Percentiles rank a stretch among this genome's conserved stretches.
Evolutionary conservation across 2,329 filamentous ascomycete species (phyloP).

Genomic region (Colletotrichum falcatum): DNA sequence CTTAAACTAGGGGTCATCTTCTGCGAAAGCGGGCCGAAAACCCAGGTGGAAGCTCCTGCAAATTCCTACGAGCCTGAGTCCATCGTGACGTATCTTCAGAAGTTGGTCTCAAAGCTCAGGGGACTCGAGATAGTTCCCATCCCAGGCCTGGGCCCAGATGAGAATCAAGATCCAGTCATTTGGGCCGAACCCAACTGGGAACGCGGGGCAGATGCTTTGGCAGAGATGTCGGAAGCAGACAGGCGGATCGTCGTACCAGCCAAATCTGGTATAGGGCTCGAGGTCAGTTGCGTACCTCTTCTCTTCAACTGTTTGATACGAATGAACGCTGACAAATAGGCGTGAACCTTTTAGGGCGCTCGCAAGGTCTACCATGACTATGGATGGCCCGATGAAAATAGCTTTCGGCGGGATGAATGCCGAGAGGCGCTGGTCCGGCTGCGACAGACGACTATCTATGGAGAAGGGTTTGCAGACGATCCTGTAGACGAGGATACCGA

Average conservation of each 20-base stretch:
- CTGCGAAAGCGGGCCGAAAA: conserved; percentile 2
- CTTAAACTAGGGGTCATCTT: conserved; percentile 10
- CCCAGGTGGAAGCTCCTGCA: conserved; percentile 2
- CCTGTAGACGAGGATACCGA: conserved; percentile 2
- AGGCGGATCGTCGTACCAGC: conserved; percentile 1
- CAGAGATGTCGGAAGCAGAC: background rate
- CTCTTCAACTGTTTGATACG: background rate
- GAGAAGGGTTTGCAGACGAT: conserved; percentile 2
- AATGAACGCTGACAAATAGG: background rate
- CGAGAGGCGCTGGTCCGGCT: background rate
- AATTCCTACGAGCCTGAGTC: background rate
- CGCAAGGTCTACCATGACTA: conserved; percentile 7
- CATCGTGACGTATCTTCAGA: conserved; percentile 9
- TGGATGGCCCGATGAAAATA: conserved; percentile 10
- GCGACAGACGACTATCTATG: conserved; percentile 6
- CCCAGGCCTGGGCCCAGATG: conserved; percentile 8
- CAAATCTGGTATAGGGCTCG: background rate
- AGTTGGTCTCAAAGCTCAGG: conserved; percentile 6
- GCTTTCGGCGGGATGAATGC: conserved; percentile 8
- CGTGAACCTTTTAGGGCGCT: background rate
- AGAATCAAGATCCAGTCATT: conserved; percentile 8
- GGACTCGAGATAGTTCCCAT: conserved; percentile 18
- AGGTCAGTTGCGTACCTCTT: conserved; percentile 2
- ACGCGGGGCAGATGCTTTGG: background rate
- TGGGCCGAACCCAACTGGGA: conserved; percentile 26